These are phyloP conservation scores for Diplotaxis tenuifolia DNA, from an alignment of 345 rosid genomes.

Conservation along the genomic window DNA sequence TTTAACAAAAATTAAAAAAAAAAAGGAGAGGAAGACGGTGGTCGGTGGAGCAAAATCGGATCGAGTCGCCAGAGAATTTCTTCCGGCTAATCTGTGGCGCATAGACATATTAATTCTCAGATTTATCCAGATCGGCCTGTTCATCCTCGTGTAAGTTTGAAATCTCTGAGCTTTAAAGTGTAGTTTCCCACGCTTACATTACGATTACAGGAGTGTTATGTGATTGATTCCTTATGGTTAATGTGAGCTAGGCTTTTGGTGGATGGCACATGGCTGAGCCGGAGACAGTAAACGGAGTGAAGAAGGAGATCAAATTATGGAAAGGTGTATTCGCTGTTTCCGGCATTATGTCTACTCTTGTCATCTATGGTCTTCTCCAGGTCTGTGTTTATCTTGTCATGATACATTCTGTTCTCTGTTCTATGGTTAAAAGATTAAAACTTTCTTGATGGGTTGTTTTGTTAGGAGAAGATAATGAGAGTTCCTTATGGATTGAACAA, in stretches of 20 bases:
- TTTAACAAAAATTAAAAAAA: too few species aligned
- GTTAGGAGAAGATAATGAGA: slow-evolving; percentile 91
- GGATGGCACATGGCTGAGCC: slow-evolving; percentile 17
- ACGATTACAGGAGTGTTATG: not conserved
- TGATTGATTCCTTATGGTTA: not conserved
- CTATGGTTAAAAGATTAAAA: not conserved
- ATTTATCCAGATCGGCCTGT: slow-evolving; percentile 10
- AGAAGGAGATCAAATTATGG: slow-evolving; percentile 57
- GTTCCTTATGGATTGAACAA: too few species aligned
- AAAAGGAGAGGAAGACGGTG: not conserved
- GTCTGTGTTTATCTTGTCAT: slow-evolving; percentile 27
- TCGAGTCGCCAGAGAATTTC: slow-evolving; percentile 18
- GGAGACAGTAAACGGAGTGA: slow-evolving; percentile 38
- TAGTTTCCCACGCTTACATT: not conserved
- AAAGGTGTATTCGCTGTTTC: slow-evolving; percentile 70
- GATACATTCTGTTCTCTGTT: not conserved
- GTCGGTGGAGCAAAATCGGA: slow-evolving; percentile 26
- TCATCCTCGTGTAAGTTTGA: not conserved
- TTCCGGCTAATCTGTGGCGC: not conserved
- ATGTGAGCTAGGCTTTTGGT: slow-evolving; percentile 22
- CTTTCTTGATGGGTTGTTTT: not conserved
- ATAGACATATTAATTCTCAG: not conserved
- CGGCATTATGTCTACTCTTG: slow-evolving; percentile 93
- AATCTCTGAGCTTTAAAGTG: slow-evolving; percentile 9
- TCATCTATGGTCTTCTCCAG: slow-evolving; percentile 88